These are phyloP conservation scores for Trichoderma atrobrunneum DNA, from an alignment of 2,329 filamentous ascomycete species.

Conservation along the genomic window DNA sequence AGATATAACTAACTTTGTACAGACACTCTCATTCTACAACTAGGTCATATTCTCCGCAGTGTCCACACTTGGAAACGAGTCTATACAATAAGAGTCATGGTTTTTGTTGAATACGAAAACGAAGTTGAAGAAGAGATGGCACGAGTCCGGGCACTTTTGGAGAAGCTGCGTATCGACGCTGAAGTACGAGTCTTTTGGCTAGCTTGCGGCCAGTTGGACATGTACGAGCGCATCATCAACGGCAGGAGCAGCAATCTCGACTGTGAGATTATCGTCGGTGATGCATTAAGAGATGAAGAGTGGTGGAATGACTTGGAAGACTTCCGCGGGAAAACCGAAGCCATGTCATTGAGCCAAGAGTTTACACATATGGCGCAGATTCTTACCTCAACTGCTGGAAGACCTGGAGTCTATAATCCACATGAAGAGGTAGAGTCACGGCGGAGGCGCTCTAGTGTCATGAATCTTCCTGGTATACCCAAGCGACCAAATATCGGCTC, in stretches of 20 bases:
- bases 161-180: slow-evolving; percentile 79
- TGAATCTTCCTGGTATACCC: slow-evolving; percentile 61
- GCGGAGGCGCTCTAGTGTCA: slow-evolving; percentile 47
- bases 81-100: slow-evolving; percentile 71
- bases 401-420: slow-evolving; percentile 44
- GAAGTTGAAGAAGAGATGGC: slow-evolving; percentile 77
- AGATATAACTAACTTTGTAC: background rate
- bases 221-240: slow-evolving; percentile 77
- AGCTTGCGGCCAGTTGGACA: slow-evolving; percentile 66
- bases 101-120: slow-evolving; percentile 85
- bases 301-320: slow-evolving; percentile 80
- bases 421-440: slow-evolving; percentile 33
- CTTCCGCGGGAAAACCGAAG: slow-evolving; percentile 42
- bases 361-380: slow-evolving; percentile 43
- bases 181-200: slow-evolving; percentile 79
- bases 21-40: slow-evolving; percentile 75
- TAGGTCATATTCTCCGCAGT: slow-evolving; percentile 80
- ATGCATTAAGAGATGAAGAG: slow-evolving; percentile 65
- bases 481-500: slow-evolving; percentile 55
- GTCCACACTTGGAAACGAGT: slow-evolving; percentile 75
- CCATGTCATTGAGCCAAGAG: slow-evolving; percentile 43
- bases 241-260: slow-evolving; percentile 57
- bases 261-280: slow-evolving; percentile 59
- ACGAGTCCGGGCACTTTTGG: slow-evolving; percentile 69
- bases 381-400: slow-evolving; percentile 42